Conservation (phyloP, 371 early-diverging fungal genomes). For the Umbelopsis sp. region DNA sequence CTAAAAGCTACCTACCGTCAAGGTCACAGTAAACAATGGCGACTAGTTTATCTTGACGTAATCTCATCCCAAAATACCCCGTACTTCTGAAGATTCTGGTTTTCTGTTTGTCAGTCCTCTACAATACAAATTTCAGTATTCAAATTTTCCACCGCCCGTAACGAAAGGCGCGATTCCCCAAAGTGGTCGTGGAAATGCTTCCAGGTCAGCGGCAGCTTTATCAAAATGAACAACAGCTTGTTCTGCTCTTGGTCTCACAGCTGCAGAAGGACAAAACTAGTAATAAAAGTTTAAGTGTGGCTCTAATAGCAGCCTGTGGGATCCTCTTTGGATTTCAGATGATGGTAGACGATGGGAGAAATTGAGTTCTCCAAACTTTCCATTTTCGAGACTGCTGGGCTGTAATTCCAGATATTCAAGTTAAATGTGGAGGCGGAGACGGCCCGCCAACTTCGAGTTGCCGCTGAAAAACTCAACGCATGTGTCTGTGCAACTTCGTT, state of each 20-base stretch:
- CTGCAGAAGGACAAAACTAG: neutral
- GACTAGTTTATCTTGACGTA: slow-evolving; percentile 12
- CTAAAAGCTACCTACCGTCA: slow-evolving; percentile 1
- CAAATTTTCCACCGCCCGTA: slow-evolving; percentile 10
- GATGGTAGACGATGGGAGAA: neutral
- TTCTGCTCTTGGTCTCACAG: neutral
- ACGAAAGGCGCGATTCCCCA: slow-evolving; percentile 15
- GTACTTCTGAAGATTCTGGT: neutral
- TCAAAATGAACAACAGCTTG: slow-evolving; percentile 8
- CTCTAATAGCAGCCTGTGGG: neutral
- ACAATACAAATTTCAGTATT: neutral
- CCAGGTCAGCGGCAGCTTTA: slow-evolving; percentile 7
- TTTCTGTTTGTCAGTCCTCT: slow-evolving; percentile 12
- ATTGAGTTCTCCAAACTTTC: neutral
- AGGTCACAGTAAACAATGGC: slow-evolving; percentile 8
- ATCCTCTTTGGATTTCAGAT: neutral
- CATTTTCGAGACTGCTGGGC: no score
- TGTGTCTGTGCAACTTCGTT: no score
- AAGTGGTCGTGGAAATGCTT: slow-evolving; percentile 16
- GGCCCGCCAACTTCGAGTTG: no score
- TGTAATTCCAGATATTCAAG: no score
- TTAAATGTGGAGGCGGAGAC: no score
- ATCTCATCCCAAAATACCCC: neutral
- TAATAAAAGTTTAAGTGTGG: neutral
- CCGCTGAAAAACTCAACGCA: no score